Evolutionary conservation across 73 alveolate species (phyloP).

Genomic region (Tetrahymena malaccensis): DNA sequence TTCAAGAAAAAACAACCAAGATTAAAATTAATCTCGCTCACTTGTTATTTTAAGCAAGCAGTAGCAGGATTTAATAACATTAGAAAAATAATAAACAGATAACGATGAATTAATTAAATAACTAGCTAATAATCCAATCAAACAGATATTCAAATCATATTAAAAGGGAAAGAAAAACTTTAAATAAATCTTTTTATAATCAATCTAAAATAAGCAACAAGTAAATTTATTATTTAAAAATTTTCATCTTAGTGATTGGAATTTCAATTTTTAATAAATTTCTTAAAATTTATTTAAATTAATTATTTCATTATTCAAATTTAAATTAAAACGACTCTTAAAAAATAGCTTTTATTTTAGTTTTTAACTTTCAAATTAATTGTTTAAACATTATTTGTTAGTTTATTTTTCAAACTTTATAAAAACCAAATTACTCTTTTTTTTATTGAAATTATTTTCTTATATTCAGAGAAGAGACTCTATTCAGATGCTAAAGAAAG

Average conservation of each 20-base stretch:
- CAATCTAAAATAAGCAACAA: not conserved
- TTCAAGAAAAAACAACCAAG: not conserved
- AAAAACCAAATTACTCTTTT: too few relatives aligned
- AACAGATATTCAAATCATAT: not conserved
- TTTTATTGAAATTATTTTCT: too few relatives aligned
- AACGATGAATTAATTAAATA: not conserved
- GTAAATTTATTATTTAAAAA: too few relatives aligned
- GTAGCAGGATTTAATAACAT: not conserved
- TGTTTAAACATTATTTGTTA: too few relatives aligned
- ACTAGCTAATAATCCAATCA: not conserved
- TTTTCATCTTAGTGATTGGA: too few relatives aligned
- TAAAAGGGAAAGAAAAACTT: not conserved
- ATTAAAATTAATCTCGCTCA: not conserved
- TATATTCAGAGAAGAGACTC: not conserved
- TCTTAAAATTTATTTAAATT: too few relatives aligned
- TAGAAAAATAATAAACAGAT: not conserved
- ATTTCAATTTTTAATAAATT: too few relatives aligned
- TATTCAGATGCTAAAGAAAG: not conserved
- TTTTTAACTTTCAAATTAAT: too few relatives aligned
- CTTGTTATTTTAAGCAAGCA: not conserved
- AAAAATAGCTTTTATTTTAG: too few relatives aligned
- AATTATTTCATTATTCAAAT: too few relatives aligned
- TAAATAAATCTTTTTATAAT: not conserved
- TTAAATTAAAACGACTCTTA: too few relatives aligned
- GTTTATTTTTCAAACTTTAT: not conserved